Evolutionary conservation across 345 rosid genomes (phyloP).

Genomic region (Arabidopsis thaliana): TAIR10.1 NC_003074.8:3032501-3033000

Average conservation of each 20-base stretch:
- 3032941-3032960: neutral
- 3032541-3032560: constrained; percentile 28
- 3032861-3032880: constrained; percentile 4
- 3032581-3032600: constrained; percentile 30
- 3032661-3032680: constrained; percentile 47
- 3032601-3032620: neutral
- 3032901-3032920: constrained; percentile 3
- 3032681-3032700: constrained; percentile 80
- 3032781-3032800: constrained; percentile 72
- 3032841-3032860: constrained; percentile 74
- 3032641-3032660: neutral
- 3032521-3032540: no score
- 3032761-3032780: constrained; percentile 54
- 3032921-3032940: constrained; percentile 8
- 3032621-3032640: neutral
- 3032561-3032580: neutral
- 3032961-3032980: neutral
- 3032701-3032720: constrained; percentile 73
- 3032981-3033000: constrained; percentile 10
- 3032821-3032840: constrained; percentile 69
- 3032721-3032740: constrained; percentile 68
- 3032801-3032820: constrained; percentile 71
- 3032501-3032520: no score
- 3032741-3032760: constrained; percentile 67
- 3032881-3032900: neutral